These are phyloP conservation scores for Blastomyces emzantsi DNA, from an alignment of 2,329 filamentous ascomycete species.

Conservation along the genomic window DNA sequence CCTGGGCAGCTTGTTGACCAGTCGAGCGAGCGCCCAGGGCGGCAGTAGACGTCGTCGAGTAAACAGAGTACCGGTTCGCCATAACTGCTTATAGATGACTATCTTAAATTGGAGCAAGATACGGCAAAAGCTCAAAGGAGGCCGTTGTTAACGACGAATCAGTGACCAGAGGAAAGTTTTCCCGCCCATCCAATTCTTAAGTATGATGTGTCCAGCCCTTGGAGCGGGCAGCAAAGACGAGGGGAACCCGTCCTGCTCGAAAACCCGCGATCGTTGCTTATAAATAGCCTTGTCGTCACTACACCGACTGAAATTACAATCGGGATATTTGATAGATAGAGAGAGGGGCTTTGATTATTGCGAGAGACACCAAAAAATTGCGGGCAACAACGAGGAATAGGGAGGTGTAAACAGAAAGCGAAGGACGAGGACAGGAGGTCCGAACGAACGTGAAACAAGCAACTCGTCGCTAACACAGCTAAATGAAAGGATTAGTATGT, in stretches of 20 bases:
- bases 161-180: neutral
- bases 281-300: neutral
- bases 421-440: constrained; percentile 5
- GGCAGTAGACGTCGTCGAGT: constrained; percentile 52
- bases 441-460: neutral
- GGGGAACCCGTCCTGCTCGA: neutral
- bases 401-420: constrained; percentile 4
- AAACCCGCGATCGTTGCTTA: neutral
- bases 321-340: neutral
- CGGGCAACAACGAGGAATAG: neutral
- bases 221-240: neutral
- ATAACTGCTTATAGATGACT: constrained; percentile 28
- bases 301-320: neutral
- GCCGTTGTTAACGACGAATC: neutral
- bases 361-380: neutral
- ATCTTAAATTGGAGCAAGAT: neutral
- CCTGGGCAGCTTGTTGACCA: constrained; percentile 63
- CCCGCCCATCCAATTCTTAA: neutral
- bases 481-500: neutral
- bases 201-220: neutral
- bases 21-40: constrained; percentile 46
- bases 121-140: neutral
- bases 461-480: neutral
- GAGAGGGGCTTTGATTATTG: neutral
- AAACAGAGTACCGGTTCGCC: constrained; percentile 54